Percentiles rank a stretch among this genome's conserved stretches.
phyloP scores from a whole-genome alignment of 805 yeast species.

The Starmerella potacharoeniae region DNA sequence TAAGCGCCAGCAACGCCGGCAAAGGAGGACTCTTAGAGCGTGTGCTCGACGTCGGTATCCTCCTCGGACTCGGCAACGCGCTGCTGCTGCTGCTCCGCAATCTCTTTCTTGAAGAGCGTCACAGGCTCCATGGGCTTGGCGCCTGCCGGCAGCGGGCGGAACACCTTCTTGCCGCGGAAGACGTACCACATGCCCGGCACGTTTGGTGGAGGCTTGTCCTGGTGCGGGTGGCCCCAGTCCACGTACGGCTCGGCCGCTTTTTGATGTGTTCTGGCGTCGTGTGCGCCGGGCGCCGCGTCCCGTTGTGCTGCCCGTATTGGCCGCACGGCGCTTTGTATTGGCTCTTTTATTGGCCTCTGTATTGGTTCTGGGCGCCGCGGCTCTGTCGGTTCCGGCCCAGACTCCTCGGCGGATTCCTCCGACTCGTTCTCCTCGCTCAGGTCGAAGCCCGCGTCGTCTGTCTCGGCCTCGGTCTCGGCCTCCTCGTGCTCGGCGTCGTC shows the following conservation, averaged over 20 bases:
- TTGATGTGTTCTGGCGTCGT: no score
- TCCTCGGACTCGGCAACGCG: conserved; percentile 12
- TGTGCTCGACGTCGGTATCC: conserved; percentile 15
- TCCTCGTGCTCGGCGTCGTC: background rate
- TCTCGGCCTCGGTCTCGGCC: background rate
- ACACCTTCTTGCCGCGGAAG: conserved; percentile 31
- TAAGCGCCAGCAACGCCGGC: background rate
- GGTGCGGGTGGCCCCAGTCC: conserved; percentile 16
- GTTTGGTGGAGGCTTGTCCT: conserved; percentile 19
- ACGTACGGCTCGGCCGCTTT: background rate
- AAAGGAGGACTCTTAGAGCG: background rate
- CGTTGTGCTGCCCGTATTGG: background rate
- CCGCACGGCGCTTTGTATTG: background rate
- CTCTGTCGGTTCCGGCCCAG: no score
- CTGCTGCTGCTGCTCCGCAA: background rate
- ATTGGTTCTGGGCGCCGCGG: no score
- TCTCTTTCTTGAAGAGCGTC: conserved; percentile 15
- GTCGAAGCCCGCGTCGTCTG: background rate
- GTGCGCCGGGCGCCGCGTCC: no score
- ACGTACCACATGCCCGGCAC: conserved; percentile 31
- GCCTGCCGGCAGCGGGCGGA: conserved; percentile 27
- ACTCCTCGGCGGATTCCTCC: background rate
- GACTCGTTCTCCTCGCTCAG: background rate
- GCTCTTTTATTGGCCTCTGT: no score
- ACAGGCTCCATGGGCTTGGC: conserved; percentile 21